Base-by-base conservation (phyloP, 495 filamentous ascomycete genomes). In the Penicillium antarcticum region DNA sequence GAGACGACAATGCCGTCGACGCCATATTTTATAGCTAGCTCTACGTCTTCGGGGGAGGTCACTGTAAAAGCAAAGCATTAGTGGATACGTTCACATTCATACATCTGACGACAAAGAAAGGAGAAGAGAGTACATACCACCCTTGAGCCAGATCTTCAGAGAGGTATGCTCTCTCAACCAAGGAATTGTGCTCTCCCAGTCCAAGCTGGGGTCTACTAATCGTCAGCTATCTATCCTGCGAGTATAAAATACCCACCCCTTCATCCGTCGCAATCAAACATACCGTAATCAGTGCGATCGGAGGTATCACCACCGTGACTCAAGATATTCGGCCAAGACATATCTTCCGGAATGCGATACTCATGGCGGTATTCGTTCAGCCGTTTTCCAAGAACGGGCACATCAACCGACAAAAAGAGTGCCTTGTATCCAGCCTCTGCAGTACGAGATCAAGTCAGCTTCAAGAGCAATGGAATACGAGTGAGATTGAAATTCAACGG, bases 81-180 rank as follows among this genome's bases (percentile, higher is more conserved):
- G 16, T 34, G 14, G 3, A 12, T 23, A 5, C 3, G 3, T 23
- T 23, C 21, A 23, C 21, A 23, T 5, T 29, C 26, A 29, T 29
- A 6, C 26, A 29, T 29, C 26, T 29, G 26, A 29, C 0, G 5
- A 29, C 26, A 29, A 9, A 7, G 26, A 29, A 29, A 29, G 26
- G 8, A 10, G 8, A 29, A 29, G 8, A 11, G 18, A 10, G 24
- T 5, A 52, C 53, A 48, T 44, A 65, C 65, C 87, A 49, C 92
- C 94, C 76, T 97, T 97, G 51, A 97, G 82, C 48, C 95, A 79
- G 54, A 97, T 95, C 41, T 90, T 87, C 87, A 97, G 89, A 58
- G 83, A 86, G 17, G 92, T 97, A 61, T 95, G 85, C 48, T 76
- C 76, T 45, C 80, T 69, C 64, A 97, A 91, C 89, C 89, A 96